Evolutionary conservation across 148 eudicot genomes (phyloP).

Genomic region (Salicornia ramosissima): DNA sequence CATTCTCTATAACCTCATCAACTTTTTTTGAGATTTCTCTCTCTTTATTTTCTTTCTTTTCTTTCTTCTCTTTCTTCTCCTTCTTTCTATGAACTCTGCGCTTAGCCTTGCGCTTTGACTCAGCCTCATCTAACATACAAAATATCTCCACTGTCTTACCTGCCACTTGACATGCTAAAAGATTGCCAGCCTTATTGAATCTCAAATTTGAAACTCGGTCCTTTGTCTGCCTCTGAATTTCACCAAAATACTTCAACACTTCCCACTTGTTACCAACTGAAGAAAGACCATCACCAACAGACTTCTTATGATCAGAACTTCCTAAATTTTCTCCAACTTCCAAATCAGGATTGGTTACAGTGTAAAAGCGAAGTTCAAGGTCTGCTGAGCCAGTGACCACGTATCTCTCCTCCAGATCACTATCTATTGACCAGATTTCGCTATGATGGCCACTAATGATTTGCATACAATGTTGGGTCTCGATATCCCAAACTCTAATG

Average conservation of each 20-base stretch:
- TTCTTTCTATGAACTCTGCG: conserved; percentile 76
- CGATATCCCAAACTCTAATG: conserved; percentile 95
- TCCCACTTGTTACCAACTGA: conserved; percentile 62
- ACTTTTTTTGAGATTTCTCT: conserved; percentile 33
- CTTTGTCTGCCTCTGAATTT: conserved; percentile 68
- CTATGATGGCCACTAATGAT: conserved; percentile 92
- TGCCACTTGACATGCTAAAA: conserved; percentile 90
- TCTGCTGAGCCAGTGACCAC: conserved; percentile 90
- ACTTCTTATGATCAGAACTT: conserved; percentile 28
- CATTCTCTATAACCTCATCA: conserved; percentile 41
- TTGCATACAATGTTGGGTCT: conserved; percentile 92
- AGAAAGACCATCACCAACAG: conserved; percentile 23
- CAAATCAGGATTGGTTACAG: conserved; percentile 41
- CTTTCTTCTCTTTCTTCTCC: conserved; percentile 51
- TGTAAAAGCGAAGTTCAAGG: conserved; percentile 76
- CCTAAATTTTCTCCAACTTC: conserved; percentile 31
- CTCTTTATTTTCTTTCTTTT: conserved; percentile 17
- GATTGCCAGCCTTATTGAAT: conserved; percentile 66
- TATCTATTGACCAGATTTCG: conserved; percentile 92
- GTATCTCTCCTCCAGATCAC: conserved; percentile 74
- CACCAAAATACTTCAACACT: conserved; percentile 80
- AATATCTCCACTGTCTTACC: conserved; percentile 88
- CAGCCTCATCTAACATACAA: conserved; percentile 74
- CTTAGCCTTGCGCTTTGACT: conserved; percentile 85
- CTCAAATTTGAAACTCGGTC: conserved; percentile 83